Evolutionary conservation across 208 protist genomes (phyloP), one percentile per base, ranked within the genome.

Genomic region (Trypanosoma avium): DNA sequence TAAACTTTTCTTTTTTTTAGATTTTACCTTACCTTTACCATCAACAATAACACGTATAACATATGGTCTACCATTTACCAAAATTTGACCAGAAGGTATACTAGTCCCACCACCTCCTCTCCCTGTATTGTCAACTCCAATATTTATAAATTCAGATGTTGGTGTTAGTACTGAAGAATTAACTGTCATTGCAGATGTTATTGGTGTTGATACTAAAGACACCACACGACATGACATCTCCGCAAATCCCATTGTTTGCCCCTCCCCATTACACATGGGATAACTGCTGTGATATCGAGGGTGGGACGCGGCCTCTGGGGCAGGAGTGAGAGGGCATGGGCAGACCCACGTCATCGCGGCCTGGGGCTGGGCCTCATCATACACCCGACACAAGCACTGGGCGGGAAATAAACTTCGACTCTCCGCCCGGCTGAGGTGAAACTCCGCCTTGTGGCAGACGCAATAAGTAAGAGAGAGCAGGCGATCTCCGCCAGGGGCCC

Each of bases 31-130:
- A 5, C 22, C 43, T 17, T 47, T 77, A 24, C 73, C 67, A 45
- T 83, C 65, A 4, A 92, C 70, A n/a, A 95, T 70, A 1, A 95
- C 89, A 36, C 89, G 89, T 46, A 95, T 73, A 67, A 92, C 86
- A 62, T 92, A 92, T n/a, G 86, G 86, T 65, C 84, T 87, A 9
- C 82, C 79, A 35, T 70, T 64, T 0, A 69, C 52, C 17, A 24
- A 40, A 0, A 63, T 33, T 0, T 35, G 0, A 17, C 3, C 48
- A 26, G 56, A 43, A 15, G 32, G 27, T 6, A 6, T 49, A 35
- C n/a, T n/a, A n/a, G n/a, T n/a, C n/a, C n/a, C n/a, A n/a, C n/a
- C n/a, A n/a, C n/a, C n/a, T n/a, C n/a, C n/a, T n/a, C n/a, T n/a
- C n/a, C n/a, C n/a, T n/a, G n/a, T n/a, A n/a, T n/a, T n/a, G n/a